Evolutionary conservation across 1,284 basidiomycete species (phyloP), one percentile per base, ranked within the genome.

Genomic region (Exobasidium rhododendri): DNA sequence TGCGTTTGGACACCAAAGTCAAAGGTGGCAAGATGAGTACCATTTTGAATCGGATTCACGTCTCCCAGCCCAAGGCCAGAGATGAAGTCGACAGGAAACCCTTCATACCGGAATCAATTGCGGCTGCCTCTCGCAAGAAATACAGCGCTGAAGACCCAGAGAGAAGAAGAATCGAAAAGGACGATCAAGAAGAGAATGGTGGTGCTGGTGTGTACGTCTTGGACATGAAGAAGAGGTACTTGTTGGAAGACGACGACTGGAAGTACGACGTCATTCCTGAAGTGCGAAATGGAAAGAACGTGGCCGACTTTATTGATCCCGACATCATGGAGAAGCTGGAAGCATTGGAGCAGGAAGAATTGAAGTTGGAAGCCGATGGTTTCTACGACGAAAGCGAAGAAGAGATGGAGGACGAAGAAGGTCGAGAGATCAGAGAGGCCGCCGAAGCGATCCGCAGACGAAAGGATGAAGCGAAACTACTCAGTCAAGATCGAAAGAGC

Each of bases 291-390:
- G 96, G 94, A 82, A 97, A 97, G 86, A 99, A 99, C 83, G 83
- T 99, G 61, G 94, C 94, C 44, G 94, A 99, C 84, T 98, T 99
- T 74, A 90, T 98, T 81, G 96, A 98, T 81, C 90, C 93, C n/a
- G 96, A 99, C 78, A 98, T 99, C 70, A 87, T 88, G 45, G 92
- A 94, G 82, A 94, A 92, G 82, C 87, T 99, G 62, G 94, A 97
- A 79, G 94, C 92, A 10, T 87, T 99, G 58, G 96, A 99, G 83
- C 87, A 90, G 43, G 94, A 99, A 80, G 94, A 99, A 82, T 94
- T 97, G 82, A 87, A 86, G 75, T 85, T 99, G 29, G 86, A 93
- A 80, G 89, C 88, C 1, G 91, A 97, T 78, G 96, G 94, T 4
- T 97, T 92, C 84, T 99, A 98, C 81, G 91, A 91, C 51, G 87